Percentiles rank a stretch among this genome's conserved stretches.
phyloP scores from a whole-genome alignment of 208 protist species.

The Acanthamoeba royreba region DNA sequence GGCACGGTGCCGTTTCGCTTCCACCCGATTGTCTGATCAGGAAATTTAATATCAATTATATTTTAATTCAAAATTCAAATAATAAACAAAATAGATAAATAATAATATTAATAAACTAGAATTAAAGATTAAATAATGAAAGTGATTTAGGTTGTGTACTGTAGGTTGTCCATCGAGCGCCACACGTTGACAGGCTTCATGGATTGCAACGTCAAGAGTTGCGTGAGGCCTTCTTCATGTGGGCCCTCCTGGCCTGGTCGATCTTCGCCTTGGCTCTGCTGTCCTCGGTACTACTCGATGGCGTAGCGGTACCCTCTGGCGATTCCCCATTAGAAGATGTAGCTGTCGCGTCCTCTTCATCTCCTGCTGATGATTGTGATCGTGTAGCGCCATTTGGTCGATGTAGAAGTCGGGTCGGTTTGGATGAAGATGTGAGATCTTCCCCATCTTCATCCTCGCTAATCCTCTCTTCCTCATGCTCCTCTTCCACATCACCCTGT shows the following conservation, averaged over 20 bases:
- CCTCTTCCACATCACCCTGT: not conserved
- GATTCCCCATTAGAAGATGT: too few relatives aligned
- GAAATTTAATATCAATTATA: not conserved
- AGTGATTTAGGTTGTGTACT: not conserved
- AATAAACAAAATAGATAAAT: not conserved
- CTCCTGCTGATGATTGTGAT: too few relatives aligned
- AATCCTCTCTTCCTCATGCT: not conserved
- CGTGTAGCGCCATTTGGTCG: not conserved
- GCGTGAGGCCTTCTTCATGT: not conserved
- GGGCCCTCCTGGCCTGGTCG: not conserved
- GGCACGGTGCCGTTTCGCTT: not conserved
- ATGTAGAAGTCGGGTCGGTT: not conserved
- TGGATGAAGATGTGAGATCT: not conserved
- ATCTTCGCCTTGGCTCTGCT: not conserved
- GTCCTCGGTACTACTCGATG: not conserved
- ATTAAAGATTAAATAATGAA: not conserved
- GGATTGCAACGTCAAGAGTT: not conserved
- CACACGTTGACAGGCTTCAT: not conserved
- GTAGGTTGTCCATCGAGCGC: not conserved
- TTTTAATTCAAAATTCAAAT: too few relatives aligned
- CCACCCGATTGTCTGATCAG: not conserved
- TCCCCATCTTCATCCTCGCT: not conserved
- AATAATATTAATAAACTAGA: not conserved
- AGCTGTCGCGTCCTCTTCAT: too few relatives aligned
- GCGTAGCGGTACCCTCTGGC: too few relatives aligned